A percentile compares a stretch with the other conserved stretches of the same genome.
phyloP scores from a whole-genome alignment of 1,139 yeast genomes.

The Eremothecium cymbalariae region DNA sequence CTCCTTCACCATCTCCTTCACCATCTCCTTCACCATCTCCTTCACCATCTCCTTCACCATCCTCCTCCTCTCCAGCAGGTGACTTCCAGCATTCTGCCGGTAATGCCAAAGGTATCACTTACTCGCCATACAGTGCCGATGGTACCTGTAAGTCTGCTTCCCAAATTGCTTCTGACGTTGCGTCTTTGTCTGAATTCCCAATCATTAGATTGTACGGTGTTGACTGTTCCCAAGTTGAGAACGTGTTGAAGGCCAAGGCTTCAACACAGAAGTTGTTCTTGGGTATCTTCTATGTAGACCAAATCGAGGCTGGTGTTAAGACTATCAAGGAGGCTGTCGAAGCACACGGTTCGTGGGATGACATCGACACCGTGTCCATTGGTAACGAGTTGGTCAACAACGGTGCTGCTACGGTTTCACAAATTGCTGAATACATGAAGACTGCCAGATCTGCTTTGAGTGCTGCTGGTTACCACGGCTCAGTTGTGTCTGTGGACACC shows the following conservation, averaged over 20 bases:
- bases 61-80: conserved; percentile 25
- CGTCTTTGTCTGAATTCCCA: conserved; percentile 44
- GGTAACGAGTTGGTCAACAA: conserved; percentile 76
- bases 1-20: conserved; percentile 21
- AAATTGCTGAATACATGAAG: conserved; percentile 47
- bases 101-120: conserved; percentile 60
- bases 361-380: conserved; percentile 62
- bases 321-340: conserved; percentile 49
- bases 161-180: conserved; percentile 54
- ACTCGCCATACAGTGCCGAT: conserved; percentile 65
- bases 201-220: conserved; percentile 74
- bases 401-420: conserved; percentile 52
- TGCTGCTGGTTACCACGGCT: conserved; percentile 59
- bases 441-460: conserved; percentile 54
- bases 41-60: conserved; percentile 27
- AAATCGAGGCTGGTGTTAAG: conserved; percentile 44
- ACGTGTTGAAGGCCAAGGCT: conserved; percentile 57
- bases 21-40: conserved; percentile 23
- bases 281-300: conserved; percentile 56
- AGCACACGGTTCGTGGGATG: conserved; percentile 57
- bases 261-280: conserved; percentile 57
- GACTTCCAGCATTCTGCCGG: conserved; percentile 31
- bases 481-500: conserved; percentile 72
- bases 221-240: conserved; percentile 70
- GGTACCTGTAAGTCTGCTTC: conserved; percentile 66